Base-by-base conservation (phyloP, 2,329 filamentous ascomycete species). In the Colletotrichum plurivorum region DNA sequence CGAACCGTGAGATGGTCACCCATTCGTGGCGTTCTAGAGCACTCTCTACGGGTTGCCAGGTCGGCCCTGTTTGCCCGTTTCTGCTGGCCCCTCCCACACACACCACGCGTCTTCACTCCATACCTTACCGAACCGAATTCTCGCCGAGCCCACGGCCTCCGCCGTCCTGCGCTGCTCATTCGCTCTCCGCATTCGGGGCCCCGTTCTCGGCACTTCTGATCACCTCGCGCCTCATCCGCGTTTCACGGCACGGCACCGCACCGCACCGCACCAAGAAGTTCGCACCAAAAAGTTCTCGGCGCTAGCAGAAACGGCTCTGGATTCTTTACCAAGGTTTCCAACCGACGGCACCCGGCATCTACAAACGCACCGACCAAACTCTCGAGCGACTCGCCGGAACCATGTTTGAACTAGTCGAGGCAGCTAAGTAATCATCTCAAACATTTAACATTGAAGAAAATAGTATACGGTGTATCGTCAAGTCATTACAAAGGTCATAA, bases 401-500 rank as follows among this genome's bases (percentile, higher is more conserved):
- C 31, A 36, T 10, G 31, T 8, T 10, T 10, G 22, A 36, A 36
- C 8, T 10, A 8, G 31, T 51, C 22, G 1, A 13, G 22, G 22
- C 7, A 13, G 20, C 48, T 46, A 10, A n/a, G 46, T 20, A 52
- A 54, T 54, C 48, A 48, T 45, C 13, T 46, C 20, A 45, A 57
- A 52, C 43, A 10, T 16, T 63, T 54, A 18, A 58, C 48, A 65
- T 58, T 54, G 20, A 54, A 52, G 48, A 59, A 66, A 54, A 53
- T 27, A 54, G 46, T 27, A 64, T 51, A 18, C 52, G 46, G 57
- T 63, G 43, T 56, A 59, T 69, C 66, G 62, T 66, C 64, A 55
- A 66, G 62, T 69, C 66, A 60, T 69, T 69, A 69, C 66, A 69
- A 66, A 46, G 36, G 54, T 60, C 66, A 66, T 56, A 56, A 56